These are phyloP conservation scores for Boletus eberwhitei DNA, from an alignment of 768 basidiomycete genomes.

Conservation along the genomic window DNA sequence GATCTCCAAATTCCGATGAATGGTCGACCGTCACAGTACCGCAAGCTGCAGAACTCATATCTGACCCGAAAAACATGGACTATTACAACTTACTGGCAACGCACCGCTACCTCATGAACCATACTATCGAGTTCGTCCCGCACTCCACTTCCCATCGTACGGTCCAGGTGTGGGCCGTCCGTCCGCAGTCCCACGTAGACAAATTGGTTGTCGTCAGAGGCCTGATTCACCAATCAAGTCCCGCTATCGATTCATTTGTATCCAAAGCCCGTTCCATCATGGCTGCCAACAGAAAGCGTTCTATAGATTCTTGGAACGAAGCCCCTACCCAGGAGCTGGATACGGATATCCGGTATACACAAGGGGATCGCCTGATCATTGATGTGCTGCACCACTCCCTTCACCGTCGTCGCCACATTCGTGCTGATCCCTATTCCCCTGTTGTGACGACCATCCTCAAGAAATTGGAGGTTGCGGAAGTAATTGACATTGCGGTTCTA, in stretches of 20 bases:
- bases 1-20: slow-evolving; percentile 41
- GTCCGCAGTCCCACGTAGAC: slow-evolving; percentile 56
- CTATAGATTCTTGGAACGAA: slow-evolving; percentile 29
- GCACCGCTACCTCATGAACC: slow-evolving; percentile 64
- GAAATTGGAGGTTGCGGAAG: slow-evolving; percentile 40
- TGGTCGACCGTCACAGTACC: slow-evolving; percentile 57
- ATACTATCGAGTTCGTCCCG: slow-evolving; percentile 51
- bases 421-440: slow-evolving; percentile 60
- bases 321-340: slow-evolving; percentile 29
- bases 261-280: slow-evolving; percentile 47
- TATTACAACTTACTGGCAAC: slow-evolving; percentile 45
- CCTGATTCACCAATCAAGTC: slow-evolving; percentile 43
- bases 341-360: slow-evolving; percentile 39
- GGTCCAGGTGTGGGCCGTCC: slow-evolving; percentile 55
- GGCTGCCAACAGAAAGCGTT: slow-evolving; percentile 29
- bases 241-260: slow-evolving; percentile 47
- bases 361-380: slow-evolving; percentile 55
- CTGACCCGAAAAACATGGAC: slow-evolving; percentile 22
- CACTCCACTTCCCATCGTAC: slow-evolving; percentile 42
- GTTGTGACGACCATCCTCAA: slow-evolving; percentile 58
- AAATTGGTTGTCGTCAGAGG: slow-evolving; percentile 45
- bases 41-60: slow-evolving; percentile 48
- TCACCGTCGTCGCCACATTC: slow-evolving; percentile 43
- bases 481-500: slow-evolving; percentile 28
- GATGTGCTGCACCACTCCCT: slow-evolving; percentile 56